Conservation (phyloP, 192 early-diverging fungal genomes). For the Phycomyces blakesleeanus region DNA sequence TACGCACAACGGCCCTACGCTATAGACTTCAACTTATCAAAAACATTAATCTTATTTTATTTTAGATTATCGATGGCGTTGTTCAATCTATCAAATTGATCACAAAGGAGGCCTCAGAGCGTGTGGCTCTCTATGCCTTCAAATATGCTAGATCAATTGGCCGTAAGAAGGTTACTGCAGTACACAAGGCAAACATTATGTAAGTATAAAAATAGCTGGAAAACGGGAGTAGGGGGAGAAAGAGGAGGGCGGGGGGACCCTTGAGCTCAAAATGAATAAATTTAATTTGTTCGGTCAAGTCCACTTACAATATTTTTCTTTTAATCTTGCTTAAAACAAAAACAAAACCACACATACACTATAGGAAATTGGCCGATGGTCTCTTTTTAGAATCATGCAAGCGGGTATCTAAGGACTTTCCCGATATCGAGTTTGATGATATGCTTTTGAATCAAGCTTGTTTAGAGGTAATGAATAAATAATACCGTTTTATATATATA, state of each 20-base stretch:
- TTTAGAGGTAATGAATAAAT: slow-evolving; percentile 46
- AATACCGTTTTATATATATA: no score
- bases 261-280: no score
- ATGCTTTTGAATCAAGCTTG: slow-evolving; percentile 91
- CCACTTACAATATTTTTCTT: no score
- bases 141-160: slow-evolving; percentile 85
- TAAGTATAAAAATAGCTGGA: slow-evolving; percentile 10
- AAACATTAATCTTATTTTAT: no score
- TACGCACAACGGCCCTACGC: no score
- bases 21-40: no score
- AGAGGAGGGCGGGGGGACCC: no score
- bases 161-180: slow-evolving; percentile 89
- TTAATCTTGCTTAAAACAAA: no score
- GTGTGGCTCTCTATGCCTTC: slow-evolving; percentile 91
- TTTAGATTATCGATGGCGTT: slow-evolving; percentile 81
- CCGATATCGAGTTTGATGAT: slow-evolving; percentile 85
- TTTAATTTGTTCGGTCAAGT: no score
- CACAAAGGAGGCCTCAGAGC: slow-evolving; percentile 88
- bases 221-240: no score
- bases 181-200: slow-evolving; percentile 98
- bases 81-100: slow-evolving; percentile 99
- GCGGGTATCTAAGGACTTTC: slow-evolving; percentile 85
- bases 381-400: slow-evolving; percentile 90
- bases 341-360: no score
- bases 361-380: slow-evolving; percentile 91